Evolutionary conservation across 1,284 basidiomycete species (phyloP).

Genomic region (Cystobasidium slooffiae): DNA sequence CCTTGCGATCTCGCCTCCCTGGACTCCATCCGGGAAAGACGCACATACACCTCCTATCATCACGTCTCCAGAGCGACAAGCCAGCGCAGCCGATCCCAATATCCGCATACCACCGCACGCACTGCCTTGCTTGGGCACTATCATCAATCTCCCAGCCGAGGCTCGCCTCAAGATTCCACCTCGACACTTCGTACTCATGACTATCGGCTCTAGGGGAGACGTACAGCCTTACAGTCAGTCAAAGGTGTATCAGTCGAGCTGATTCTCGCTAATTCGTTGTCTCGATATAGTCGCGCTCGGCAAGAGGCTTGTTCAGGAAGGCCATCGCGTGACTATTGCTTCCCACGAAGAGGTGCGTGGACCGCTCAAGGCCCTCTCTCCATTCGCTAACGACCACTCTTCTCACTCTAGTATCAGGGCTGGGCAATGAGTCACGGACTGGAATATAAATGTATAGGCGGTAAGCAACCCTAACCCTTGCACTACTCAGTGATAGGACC

Average conservation of each 20-base stretch:
- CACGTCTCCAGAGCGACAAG: conserved; percentile 1
- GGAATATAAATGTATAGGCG: conserved; percentile 13
- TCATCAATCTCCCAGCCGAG: conserved; percentile 8
- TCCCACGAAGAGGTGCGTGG: conserved; percentile 10
- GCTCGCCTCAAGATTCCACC: not conserved
- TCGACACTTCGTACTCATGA: conserved; percentile 24
- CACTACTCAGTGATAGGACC: not conserved
- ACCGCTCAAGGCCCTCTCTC: too few relatives aligned
- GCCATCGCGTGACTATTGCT: conserved; percentile 14
- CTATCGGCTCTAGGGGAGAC: conserved; percentile 17
- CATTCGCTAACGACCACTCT: not conserved
- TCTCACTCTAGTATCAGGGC: not conserved
- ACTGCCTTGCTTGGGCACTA: conserved; percentile 12
- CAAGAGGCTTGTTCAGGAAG: conserved; percentile 11
- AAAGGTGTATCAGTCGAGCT: not conserved
- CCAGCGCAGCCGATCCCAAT: conserved; percentile 11
- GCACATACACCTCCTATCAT: not conserved
- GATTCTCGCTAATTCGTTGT: not conserved
- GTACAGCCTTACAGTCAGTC: conserved; percentile 12
- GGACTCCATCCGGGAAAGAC: too few relatives aligned
- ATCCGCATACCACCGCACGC: conserved; percentile 11
- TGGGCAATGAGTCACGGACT: conserved; percentile 13
- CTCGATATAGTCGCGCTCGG: conserved; percentile 2
- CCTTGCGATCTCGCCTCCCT: not conserved
- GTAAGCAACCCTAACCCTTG: not conserved